Evolutionary conservation across 768 basidiomycete species (phyloP).

Genomic region (Amyloporia xantha): DNA sequence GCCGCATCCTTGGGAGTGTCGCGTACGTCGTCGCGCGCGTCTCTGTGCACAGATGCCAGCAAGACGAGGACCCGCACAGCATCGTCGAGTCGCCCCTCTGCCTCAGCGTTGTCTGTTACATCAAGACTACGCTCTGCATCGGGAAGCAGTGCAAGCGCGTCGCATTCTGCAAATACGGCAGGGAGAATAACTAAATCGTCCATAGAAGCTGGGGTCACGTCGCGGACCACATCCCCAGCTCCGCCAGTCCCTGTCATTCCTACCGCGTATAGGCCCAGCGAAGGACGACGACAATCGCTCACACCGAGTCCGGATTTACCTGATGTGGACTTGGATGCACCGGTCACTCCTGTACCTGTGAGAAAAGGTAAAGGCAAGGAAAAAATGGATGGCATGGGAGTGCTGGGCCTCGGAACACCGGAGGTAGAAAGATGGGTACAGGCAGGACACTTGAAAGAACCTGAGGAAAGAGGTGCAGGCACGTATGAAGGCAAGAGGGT

Average conservation of each 20-base stretch:
- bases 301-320: constrained; percentile 20
- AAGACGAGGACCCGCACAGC: neutral
- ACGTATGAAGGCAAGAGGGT: constrained; percentile 38
- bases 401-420: constrained; percentile 45
- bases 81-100: neutral
- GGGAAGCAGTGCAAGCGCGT: neutral
- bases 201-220: neutral
- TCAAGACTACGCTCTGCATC: constrained; percentile 11
- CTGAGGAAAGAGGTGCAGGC: constrained; percentile 16
- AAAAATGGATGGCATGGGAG: constrained; percentile 17
- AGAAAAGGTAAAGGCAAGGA: constrained; percentile 14
- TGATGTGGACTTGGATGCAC: constrained; percentile 11
- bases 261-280: neutral
- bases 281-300: constrained; percentile 8
- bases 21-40: constrained; percentile 5
- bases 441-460: constrained; percentile 28
- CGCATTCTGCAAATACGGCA: neutral
- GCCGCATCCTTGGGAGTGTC: neutral
- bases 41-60: constrained; percentile 4
- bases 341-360: constrained; percentile 26
- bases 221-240: constrained; percentile 1
- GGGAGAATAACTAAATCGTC: constrained; percentile 12
- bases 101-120: constrained; percentile 7
- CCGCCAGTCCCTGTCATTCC: neutral
- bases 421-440: constrained; percentile 48